A percentile compares a stretch with the other conserved stretches of the same genome.
Conservation (phyloP, 495 filamentous ascomycete genomes). For the Echria macrotheca region DNA sequence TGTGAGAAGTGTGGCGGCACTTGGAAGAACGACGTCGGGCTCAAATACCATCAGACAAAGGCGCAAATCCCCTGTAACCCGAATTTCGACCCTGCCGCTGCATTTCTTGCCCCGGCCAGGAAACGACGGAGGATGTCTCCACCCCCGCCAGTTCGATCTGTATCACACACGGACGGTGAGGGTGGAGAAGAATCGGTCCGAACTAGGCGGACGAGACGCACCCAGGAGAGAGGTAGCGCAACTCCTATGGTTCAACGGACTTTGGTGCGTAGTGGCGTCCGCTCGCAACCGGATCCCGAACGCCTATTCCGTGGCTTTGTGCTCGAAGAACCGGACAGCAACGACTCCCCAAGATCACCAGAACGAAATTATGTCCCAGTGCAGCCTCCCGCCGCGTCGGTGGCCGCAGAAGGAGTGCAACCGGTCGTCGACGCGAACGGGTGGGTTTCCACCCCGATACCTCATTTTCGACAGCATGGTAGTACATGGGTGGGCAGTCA, state of each 20-base stretch:
- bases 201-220: slow-evolving; percentile 6
- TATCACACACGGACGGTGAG: slow-evolving; percentile 30
- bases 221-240: no score
- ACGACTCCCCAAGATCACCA: no score
- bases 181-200: slow-evolving; percentile 29
- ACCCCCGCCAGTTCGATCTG: slow-evolving; percentile 16
- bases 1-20: slow-evolving; percentile 44
- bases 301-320: slow-evolving; percentile 2
- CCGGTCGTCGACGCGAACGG: no score
- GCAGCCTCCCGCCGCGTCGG: no score
- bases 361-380: no score
- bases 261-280: neutral
- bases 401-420: no score
- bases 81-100: slow-evolving; percentile 32
- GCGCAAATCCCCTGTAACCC: slow-evolving; percentile 47
- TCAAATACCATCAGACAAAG: slow-evolving; percentile 49
- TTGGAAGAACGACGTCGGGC: slow-evolving; percentile 49
- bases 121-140: slow-evolving; percentile 23
- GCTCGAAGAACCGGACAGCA: no score
- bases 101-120: slow-evolving; percentile 16
- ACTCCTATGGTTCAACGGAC: neutral
- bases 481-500: no score
- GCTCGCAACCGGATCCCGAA: neutral
- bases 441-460: no score
- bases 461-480: no score